These are phyloP conservation scores for Tolypocladium inflatum DNA, from an alignment of 2,329 filamentous ascomycete species.

Conservation along the genomic window DNA sequence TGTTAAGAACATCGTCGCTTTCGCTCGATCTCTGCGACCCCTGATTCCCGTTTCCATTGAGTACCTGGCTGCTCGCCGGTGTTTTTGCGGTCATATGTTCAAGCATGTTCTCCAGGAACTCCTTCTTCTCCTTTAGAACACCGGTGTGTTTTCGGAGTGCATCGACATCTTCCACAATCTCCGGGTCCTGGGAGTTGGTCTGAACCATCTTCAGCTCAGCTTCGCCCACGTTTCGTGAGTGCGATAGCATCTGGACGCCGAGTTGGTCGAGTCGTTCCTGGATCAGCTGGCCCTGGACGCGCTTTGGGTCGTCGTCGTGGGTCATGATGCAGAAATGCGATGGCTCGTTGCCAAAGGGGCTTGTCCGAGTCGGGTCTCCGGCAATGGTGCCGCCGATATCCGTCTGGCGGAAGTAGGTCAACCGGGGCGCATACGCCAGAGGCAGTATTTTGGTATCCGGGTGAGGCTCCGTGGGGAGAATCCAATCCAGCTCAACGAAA, in stretches of 20 bases:
- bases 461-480: constrained; percentile 79
- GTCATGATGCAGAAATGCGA: constrained; percentile 97
- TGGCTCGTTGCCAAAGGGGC: constrained; percentile 84
- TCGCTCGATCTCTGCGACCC: constrained; percentile 31
- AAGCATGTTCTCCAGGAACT: constrained; percentile 50
- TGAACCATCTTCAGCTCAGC: constrained; percentile 58
- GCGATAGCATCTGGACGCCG: constrained; percentile 65
- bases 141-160: constrained; percentile 44
- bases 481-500: constrained; percentile 97
- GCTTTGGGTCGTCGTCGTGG: constrained; percentile 75
- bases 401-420: constrained; percentile 96
- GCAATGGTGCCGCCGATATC: constrained; percentile 76
- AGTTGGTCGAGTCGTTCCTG: constrained; percentile 71
- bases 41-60: constrained; percentile 13
- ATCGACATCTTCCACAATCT: constrained; percentile 50
- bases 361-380: constrained; percentile 73
- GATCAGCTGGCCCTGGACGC: constrained; percentile 80
- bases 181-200: constrained; percentile 37
- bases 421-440: constrained; percentile 81
- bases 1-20: constrained; percentile 50
- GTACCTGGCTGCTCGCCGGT: constrained; percentile 17
- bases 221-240: constrained; percentile 63
- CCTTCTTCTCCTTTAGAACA: constrained; percentile 48
- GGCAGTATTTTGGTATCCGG: constrained; percentile 92
- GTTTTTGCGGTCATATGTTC: constrained; percentile 34